Conservation (phyloP, 1,284 basidiomycete genomes). For the Rhodotorula sp. region DNA sequence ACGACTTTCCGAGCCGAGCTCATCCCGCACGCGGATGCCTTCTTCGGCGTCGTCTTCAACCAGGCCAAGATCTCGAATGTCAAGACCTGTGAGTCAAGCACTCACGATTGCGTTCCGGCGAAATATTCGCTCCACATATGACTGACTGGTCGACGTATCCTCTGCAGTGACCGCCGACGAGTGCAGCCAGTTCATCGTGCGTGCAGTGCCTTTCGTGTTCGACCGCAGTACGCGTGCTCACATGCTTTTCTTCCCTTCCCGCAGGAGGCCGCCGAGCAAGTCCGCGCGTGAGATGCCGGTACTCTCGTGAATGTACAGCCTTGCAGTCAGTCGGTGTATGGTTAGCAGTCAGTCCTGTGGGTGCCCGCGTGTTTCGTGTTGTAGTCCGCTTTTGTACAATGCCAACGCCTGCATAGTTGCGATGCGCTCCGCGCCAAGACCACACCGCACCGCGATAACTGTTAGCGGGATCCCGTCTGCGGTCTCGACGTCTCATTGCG, state of each 20-base stretch:
- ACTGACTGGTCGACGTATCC: no score
- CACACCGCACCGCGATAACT: no score
- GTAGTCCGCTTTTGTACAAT: no score
- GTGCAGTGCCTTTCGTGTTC: neutral
- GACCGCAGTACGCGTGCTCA: fast-evolving
- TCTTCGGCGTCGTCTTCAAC: slow-evolving; percentile 99
- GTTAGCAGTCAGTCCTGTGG: no score
- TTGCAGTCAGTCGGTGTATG: neutral
- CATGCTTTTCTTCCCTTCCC: no score
- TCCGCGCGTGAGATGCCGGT: slow-evolving; percentile 12
- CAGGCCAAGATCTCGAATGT: slow-evolving; percentile 85
- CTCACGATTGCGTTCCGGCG: no score
- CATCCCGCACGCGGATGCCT: slow-evolving; percentile 90
- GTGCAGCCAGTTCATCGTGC: slow-evolving; percentile 35
- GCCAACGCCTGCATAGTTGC: no score
- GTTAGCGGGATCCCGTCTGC: no score
- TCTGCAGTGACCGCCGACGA: slow-evolving; percentile 37
- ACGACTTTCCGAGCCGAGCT: slow-evolving; percentile 98
- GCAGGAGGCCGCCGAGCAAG: slow-evolving; percentile 32
- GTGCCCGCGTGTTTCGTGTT: no score
- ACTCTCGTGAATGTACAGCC: neutral
- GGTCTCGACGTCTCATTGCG: no score
- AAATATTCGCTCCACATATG: no score
- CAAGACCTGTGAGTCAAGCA: slow-evolving; percentile 47
- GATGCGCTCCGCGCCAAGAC: no score